These are phyloP conservation scores for Cornus florida DNA, from an alignment of 148 eudicot genomes.

Conservation along the genomic window DNA sequence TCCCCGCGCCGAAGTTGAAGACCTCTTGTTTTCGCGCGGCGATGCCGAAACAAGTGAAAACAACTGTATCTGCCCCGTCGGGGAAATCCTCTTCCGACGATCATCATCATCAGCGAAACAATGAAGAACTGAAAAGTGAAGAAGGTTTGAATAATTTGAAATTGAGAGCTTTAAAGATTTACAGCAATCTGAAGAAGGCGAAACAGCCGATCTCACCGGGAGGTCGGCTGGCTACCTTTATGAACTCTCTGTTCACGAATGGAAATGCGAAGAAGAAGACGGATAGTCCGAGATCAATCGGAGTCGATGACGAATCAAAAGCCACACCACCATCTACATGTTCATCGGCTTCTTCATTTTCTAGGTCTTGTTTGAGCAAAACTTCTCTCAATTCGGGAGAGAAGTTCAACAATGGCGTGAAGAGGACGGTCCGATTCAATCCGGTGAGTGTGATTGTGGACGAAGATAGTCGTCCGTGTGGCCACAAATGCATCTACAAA, in stretches of 20 bases:
- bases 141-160: constrained; percentile 34
- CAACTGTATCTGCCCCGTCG: constrained; percentile 15
- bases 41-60: constrained; percentile 43
- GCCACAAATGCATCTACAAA: constrained; percentile 34
- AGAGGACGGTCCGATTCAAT: constrained; percentile 56
- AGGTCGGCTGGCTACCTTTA: constrained; percentile 50
- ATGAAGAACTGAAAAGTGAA: not conserved
- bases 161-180: constrained; percentile 56
- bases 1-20: constrained; percentile 19
- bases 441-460: constrained; percentile 60
- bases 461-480: constrained; percentile 56
- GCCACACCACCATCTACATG: constrained; percentile 40
- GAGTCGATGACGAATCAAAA: constrained; percentile 8
- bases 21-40: constrained; percentile 30
- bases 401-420: constrained; percentile 30
- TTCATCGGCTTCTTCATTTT: constrained; percentile 63
- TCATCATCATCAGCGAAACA: constrained; percentile 2
- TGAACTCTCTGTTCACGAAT: constrained; percentile 49
- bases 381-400: constrained; percentile 29
- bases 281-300: constrained; percentile 6
- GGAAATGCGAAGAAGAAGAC: constrained; percentile 28
- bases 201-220: constrained; percentile 91
- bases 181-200: constrained; percentile 62
- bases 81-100: constrained; percentile 13
- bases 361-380: constrained; percentile 60